Evolutionary conservation across 192 early-diverging fungal species (phyloP).

Genomic region (Entomortierella lignicola): DNA sequence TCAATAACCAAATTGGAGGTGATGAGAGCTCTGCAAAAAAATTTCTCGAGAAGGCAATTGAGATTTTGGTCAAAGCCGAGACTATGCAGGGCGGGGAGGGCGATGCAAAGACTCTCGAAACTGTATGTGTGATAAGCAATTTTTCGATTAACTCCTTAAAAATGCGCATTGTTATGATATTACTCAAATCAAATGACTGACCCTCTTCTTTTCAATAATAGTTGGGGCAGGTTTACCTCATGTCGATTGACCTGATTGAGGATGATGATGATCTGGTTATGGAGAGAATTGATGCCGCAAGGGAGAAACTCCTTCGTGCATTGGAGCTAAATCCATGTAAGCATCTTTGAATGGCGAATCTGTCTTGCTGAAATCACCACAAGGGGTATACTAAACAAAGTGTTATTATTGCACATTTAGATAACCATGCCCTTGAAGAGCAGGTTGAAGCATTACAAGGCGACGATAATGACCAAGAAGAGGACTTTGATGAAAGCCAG

Average conservation of each 20-base stretch:
- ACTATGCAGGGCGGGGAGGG: slow-evolving; percentile 26
- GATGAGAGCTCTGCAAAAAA: slow-evolving; percentile 20
- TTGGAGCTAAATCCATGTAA: slow-evolving; percentile 57
- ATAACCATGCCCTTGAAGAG: slow-evolving; percentile 53
- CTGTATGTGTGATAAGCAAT: slow-evolving; percentile 11
- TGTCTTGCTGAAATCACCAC: background rate
- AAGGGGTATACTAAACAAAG: background rate
- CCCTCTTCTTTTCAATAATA: slow-evolving; percentile 1
- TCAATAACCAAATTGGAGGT: slow-evolving; percentile 4
- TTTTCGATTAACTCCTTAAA: too few species aligned
- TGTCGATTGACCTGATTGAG: slow-evolving; percentile 49
- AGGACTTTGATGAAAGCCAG: slow-evolving; percentile 15
- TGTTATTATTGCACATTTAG: slow-evolving; percentile 3
- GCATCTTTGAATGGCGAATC: too few species aligned
- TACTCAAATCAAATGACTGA: too few species aligned
- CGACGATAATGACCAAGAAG: slow-evolving; percentile 16
- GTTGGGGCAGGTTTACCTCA: slow-evolving; percentile 57
- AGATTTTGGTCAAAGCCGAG: slow-evolving; percentile 37
- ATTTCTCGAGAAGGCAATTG: slow-evolving; percentile 33
- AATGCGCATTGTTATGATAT: too few species aligned
- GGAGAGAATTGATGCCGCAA: slow-evolving; percentile 61
- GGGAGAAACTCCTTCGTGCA: slow-evolving; percentile 57
- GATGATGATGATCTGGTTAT: slow-evolving; percentile 69
- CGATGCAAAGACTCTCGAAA: slow-evolving; percentile 38
- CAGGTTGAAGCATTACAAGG: slow-evolving; percentile 59